A percentile compares a stretch with the other conserved stretches of the same genome.
These are phyloP conservation scores for Cryptococcus sp. DNA, from an alignment of 1,284 basidiomycete species.

Conservation along the genomic window DNA sequence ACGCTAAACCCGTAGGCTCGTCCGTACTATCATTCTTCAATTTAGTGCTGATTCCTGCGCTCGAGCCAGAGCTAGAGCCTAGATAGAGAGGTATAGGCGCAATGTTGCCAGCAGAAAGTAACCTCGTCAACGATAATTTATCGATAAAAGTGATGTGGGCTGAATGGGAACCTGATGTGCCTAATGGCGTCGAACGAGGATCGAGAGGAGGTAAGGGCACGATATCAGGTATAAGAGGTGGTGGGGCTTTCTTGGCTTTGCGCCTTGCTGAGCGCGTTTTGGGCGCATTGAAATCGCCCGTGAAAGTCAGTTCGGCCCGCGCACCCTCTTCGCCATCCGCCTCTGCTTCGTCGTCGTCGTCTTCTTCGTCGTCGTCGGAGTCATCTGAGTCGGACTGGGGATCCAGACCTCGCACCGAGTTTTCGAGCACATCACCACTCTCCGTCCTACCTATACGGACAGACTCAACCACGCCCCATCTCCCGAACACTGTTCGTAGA, in stretches of 20 bases:
- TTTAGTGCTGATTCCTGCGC: conserved; percentile 1
- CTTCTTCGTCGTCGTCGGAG: conserved; percentile 49
- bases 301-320: conserved; percentile 49
- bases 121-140: conserved; percentile 63
- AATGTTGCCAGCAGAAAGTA: conserved; percentile 54
- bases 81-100: conserved; percentile 42
- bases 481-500: conserved; percentile 69
- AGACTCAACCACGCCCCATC: conserved; percentile 71
- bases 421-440: conserved; percentile 38
- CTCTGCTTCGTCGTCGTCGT: conserved; percentile 36
- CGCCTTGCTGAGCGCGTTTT: conserved; percentile 21
- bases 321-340: conserved; percentile 49
- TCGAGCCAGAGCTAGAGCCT: no score
- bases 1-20: conserved; percentile 66
- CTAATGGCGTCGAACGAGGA: conserved; percentile 30
- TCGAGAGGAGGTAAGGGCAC: conserved; percentile 34
- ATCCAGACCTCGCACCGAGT: conserved; percentile 32
- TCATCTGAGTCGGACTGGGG: conserved; percentile 31
- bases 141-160: conserved; percentile 80
- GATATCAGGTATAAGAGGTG: conserved; percentile 58
- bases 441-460: conserved; percentile 59
- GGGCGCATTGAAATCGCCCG: conserved; percentile 55
- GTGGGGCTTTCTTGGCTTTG: conserved; percentile 59
- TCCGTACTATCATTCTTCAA: conserved; percentile 5
- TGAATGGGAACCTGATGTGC: conserved; percentile 49